These are phyloP conservation scores for Nepenthes mirabilis DNA, from an alignment of 148 eudicot species.

Conservation along the genomic window DNA sequence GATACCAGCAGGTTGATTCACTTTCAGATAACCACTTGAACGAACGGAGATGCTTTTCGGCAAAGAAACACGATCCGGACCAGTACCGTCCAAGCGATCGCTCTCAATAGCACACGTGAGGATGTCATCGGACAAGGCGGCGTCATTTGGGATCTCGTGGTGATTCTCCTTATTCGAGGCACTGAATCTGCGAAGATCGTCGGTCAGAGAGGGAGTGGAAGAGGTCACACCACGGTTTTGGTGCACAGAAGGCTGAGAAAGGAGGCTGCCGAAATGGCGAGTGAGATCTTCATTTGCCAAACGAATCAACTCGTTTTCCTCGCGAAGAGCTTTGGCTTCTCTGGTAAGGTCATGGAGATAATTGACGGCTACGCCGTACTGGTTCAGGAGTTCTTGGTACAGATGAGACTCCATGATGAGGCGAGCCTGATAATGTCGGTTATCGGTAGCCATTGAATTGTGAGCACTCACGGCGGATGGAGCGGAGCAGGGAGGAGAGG, in stretches of 20 bases:
- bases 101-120: conserved; percentile 28
- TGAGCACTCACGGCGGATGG: conserved; percentile 18
- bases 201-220: conserved; percentile 3
- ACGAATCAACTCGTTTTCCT: conserved; percentile 50
- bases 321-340: conserved; percentile 35
- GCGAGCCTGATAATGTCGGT: conserved; percentile 37
- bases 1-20: conserved; percentile 7
- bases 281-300: conserved; percentile 41
- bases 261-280: conserved; percentile 20
- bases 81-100: conserved; percentile 8
- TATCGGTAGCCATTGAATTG: conserved; percentile 12
- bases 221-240: conserved; percentile 15
- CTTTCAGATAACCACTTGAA: conserved; percentile 38
- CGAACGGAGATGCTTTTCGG: conserved; percentile 62
- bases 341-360: conserved; percentile 43
- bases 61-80: conserved; percentile 11
- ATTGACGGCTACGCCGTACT: conserved; percentile 38
- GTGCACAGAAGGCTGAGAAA: conserved; percentile 10
- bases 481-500: conserved; percentile 22
- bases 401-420: conserved; percentile 50
- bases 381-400: conserved; percentile 40
- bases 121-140: conserved; percentile 13
- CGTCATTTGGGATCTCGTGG: background rate
- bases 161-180: background rate
- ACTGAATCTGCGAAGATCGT: background rate